These are phyloP conservation scores for Pythium dissotocum DNA, from an alignment of 352 stramenopile species.

Conservation along the genomic window DNA sequence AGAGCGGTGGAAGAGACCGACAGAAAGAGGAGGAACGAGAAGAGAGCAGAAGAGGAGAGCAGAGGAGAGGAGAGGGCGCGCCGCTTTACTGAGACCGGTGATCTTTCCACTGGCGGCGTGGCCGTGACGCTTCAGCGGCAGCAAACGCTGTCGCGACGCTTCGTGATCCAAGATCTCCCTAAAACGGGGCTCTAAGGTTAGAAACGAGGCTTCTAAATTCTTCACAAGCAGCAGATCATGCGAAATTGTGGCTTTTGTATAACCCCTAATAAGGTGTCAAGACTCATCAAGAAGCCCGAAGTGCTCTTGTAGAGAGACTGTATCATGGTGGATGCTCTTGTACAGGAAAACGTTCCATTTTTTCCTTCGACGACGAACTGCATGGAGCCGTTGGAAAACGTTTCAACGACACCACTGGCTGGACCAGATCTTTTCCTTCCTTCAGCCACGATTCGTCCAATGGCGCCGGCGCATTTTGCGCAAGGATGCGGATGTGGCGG, in stretches of 20 bases:
- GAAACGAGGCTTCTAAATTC: slow-evolving; percentile 1
- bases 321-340: slow-evolving; percentile 11
- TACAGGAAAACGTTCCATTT: slow-evolving; percentile 26
- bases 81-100: slow-evolving; percentile 9
- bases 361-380: slow-evolving; percentile 9
- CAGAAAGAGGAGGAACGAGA: neutral
- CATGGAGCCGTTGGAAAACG: slow-evolving; percentile 31
- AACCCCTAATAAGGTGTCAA: neutral
- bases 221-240: too few species aligned
- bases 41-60: neutral
- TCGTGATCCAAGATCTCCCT: neutral
- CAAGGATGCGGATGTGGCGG: neutral
- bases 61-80: slow-evolving; percentile 1
- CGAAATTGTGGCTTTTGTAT: neutral
- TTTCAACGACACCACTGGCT: slow-evolving; percentile 14
- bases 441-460: slow-evolving; percentile 12
- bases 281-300: neutral
- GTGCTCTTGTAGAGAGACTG: slow-evolving; percentile 23
- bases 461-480: slow-evolving; percentile 5
- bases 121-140: slow-evolving; percentile 7
- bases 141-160: slow-evolving; percentile 1
- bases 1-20: neutral
- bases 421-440: slow-evolving; percentile 14
- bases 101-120: slow-evolving; percentile 13
- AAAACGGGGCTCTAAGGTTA: neutral